Base-by-base conservation (phyloP, 805 yeast species). In the Myxozyma sirexii region DNA sequence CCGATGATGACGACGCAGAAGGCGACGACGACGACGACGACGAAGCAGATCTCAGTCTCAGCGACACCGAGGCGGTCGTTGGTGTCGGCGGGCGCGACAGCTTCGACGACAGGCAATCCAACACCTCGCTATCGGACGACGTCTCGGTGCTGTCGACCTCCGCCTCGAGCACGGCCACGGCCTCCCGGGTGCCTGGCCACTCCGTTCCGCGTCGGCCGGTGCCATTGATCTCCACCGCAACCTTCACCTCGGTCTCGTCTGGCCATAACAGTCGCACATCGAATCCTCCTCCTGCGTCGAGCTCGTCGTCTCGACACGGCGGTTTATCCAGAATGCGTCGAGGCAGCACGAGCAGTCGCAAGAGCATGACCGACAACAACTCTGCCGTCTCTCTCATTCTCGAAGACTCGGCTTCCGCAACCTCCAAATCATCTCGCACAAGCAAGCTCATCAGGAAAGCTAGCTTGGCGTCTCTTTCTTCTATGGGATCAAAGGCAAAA, bases 191-290 rank as follows among this genome's bases (percentile, higher is more conserved):
- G 15, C 42, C 56, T 4, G 31, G 38, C 10, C 43, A 41, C 39
- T 31, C 60, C 1, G 54, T 17, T 8, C 50, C 48, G 2, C 57
- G 59, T 12, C 48, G 58, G 26, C 48, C 51, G 19, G 54, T 56
- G 3, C 62, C 62, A n/a, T 42, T 56, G 21, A 42, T 60, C 23
- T 50, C 64, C 19, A 56, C 56, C 13, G 54, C 64, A 15, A 60
- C 53, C 17, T 60, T 60, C 43, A 60, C 64, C n/a, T 57, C 64
- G 3, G 27, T 60, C 15, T 42, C 58, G 12, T 47, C 49, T 3
- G 23, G 31, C 12, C 39, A 55, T 8, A 26, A 49, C n/a, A 21
- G 41, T 10, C 43, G 59, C 3, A 42, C 23, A 15, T n/a, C 54
- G 10, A 45, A 39, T 15, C 24, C 43, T n/a, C 43, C 38, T n/a